Evolutionary conservation across 1,284 basidiomycete genomes (phyloP), one percentile per base, ranked within the genome.

Genomic region (Pseudozyma tsukubaensis): DNA sequence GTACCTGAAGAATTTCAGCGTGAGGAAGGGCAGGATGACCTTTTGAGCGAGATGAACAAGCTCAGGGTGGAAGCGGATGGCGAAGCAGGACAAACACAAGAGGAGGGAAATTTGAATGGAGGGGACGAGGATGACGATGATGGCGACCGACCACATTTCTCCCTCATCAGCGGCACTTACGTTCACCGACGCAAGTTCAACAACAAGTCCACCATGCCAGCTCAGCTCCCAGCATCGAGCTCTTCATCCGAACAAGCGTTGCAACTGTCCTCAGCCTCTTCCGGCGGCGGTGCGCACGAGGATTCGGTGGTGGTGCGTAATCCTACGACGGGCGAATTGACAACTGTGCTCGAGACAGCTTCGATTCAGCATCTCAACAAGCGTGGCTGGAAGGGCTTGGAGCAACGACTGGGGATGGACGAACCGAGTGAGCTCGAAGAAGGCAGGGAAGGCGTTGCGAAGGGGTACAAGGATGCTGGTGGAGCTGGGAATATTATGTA

Each of bases 401-500:
- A 98, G 73, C 87, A 89, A 32, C 88, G 92, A 11, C 80, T 92
- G 14, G 94, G 94, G 0, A 86, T 92, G 83, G 93, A 96, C 79
- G 89, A 88, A 10, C 94, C 95, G 0, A 89, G 92, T 66, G 81
- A 90, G 49, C 86, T 99, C 57, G 93, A 97, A 85, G 91, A 96
- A 85, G 96, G 94, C 1, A 87, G 93, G 61, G 92, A 89, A 73
- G 96, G 96, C 4, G 92, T 97, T 52, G 94, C 96, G 35, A 89
- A 91, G 71, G 93, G 92, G 5, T 98, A 99, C 84, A 86, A 88
- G 14, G 87, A 83, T 42, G 77, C 72, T 3, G 76, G 72, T 49
- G 79, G 77, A 44, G 45, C 71, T 18, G 76, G 78, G 14, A 39
- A 63, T 16, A 52, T 52, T 24, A 66, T 76, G 68, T 68, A 65